A percentile compares a stretch with the other conserved stretches of the same genome.
Evolutionary conservation across 257 asterid species (phyloP).

Genomic region (Nicotiana paniculata): DNA sequence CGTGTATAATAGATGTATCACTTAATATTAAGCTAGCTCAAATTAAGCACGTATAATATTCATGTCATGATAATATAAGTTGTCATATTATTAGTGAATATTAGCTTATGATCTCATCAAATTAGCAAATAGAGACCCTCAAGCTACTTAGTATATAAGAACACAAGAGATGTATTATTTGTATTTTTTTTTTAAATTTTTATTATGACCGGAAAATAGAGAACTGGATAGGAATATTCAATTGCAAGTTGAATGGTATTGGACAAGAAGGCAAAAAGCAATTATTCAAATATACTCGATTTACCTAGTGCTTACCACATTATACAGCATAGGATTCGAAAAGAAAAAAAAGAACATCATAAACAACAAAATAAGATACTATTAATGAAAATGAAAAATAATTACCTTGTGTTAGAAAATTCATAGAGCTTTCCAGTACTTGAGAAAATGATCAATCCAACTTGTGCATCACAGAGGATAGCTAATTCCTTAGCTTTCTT

Average conservation of each 20-base stretch:
- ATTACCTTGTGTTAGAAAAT: constrained; percentile 25
- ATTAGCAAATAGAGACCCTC: background rate
- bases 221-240: background rate
- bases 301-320: background rate
- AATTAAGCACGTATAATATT: background rate
- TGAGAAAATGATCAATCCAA: constrained; percentile 32
- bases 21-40: no score
- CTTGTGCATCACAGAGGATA: constrained; percentile 36
- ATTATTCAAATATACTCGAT: background rate
- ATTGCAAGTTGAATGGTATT: background rate
- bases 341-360: background rate
- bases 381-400: background rate
- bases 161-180: background rate
- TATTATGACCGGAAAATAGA: background rate
- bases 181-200: no score
- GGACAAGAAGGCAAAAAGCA: background rate
- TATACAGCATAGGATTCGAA: background rate
- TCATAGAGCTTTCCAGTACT: constrained; percentile 28
- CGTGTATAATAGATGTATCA: no score
- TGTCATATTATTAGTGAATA: background rate
- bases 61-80: background rate
- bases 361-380: background rate
- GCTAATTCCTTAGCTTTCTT: constrained; percentile 32
- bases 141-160: background rate
- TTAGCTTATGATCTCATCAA: background rate